Conservation (phyloP, 495 filamentous ascomycete genomes). For the Aspergillus coremiiformis region DNA sequence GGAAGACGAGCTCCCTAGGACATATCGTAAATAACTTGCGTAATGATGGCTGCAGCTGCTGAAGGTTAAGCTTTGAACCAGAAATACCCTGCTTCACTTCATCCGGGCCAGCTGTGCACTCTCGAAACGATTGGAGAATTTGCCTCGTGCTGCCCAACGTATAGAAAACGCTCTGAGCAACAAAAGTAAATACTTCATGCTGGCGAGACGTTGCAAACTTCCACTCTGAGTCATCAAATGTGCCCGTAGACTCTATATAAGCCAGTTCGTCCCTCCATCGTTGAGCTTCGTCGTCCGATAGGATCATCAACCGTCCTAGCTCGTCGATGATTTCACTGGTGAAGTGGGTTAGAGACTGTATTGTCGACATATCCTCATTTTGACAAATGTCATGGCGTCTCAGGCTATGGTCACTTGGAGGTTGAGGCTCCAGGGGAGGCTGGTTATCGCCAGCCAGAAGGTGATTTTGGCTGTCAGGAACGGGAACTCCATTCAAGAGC, state of each 20-base stretch:
- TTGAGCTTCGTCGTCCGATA: conserved; percentile 32
- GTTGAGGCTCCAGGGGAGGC: conserved; percentile 8
- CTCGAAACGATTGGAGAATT: conserved; percentile 57
- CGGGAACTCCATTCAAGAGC: conserved; percentile 23
- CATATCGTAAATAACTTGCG: conserved; percentile 33
- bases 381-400: conserved; percentile 9
- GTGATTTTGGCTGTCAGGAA: conserved; percentile 9
- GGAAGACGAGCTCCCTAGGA: conserved; percentile 52
- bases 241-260: conserved; percentile 32
- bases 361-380: conserved; percentile 13
- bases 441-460: conserved; percentile 3
- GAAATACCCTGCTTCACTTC: conserved; percentile 4
- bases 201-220: conserved; percentile 33
- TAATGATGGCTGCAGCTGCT: conserved; percentile 27
- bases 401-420: conserved; percentile 18
- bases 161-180: conserved; percentile 68
- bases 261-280: conserved; percentile 36
- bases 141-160: conserved; percentile 59
- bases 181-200: conserved; percentile 45
- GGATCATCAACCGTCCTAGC: conserved; percentile 28
- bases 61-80: conserved; percentile 23
- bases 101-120: conserved; percentile 20
- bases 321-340: conserved; percentile 35
- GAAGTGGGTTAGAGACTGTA: conserved; percentile 39
- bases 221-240: conserved; percentile 36